Percentiles rank a stretch among this genome's conserved stretches.
Conservation (phyloP, 768 basidiomycete genomes). For the Pleurotus giganteus region DNA sequence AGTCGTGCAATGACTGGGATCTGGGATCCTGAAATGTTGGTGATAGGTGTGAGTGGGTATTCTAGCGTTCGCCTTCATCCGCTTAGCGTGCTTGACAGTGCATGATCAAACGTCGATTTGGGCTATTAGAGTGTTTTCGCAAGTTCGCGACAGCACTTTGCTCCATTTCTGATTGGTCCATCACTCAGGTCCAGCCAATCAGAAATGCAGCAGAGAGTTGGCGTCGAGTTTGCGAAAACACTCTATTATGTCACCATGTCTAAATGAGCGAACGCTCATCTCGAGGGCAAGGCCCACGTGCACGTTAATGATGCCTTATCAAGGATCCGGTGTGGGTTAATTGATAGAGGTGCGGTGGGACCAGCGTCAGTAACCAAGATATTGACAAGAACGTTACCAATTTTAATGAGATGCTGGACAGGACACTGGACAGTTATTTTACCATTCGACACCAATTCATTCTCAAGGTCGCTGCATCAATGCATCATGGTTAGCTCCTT, state of each 20-base stretch:
- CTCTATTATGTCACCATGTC: neutral
- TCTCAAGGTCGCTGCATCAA: neutral
- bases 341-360: neutral
- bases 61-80: neutral
- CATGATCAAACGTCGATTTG: neutral
- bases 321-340: conserved; percentile 4
- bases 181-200: no score
- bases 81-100: neutral
- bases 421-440: neutral
- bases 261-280: neutral
- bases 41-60: neutral
- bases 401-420: no score
- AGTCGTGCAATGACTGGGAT: neutral
- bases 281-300: neutral
- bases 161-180: no score
- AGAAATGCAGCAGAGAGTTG: no score
- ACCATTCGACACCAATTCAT: neutral
- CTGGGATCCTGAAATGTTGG: conserved; percentile 2
- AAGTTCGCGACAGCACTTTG: no score
- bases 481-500: neutral
- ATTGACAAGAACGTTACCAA: neutral
- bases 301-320: conserved; percentile 4
- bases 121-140: no score
- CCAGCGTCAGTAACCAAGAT: neutral
- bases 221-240: no score